phyloP scores from a whole-genome alignment of 2,329 filamentous ascomycete species.

The Grosmannia penicillata region DNA sequence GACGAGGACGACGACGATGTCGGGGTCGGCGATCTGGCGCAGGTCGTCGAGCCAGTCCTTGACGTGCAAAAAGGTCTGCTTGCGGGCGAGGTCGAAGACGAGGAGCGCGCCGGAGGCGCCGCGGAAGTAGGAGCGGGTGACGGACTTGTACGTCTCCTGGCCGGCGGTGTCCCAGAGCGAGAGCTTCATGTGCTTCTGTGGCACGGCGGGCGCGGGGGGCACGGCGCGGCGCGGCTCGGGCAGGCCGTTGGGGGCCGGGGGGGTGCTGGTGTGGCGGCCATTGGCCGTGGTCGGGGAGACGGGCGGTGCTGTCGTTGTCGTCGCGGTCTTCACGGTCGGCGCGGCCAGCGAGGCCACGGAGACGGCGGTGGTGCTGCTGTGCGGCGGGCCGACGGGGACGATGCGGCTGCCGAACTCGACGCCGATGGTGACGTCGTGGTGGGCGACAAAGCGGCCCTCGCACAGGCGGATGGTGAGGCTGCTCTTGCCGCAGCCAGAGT shows the following conservation, averaged over 20 bases:
- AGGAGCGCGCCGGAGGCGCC: constrained; percentile 59
- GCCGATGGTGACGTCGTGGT: constrained; percentile 94
- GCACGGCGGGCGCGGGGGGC: constrained; percentile 15
- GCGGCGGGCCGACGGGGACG: constrained; percentile 76
- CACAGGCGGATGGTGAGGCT: constrained; percentile 88
- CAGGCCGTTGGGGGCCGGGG: constrained; percentile 21
- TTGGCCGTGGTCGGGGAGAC: constrained; percentile 6
- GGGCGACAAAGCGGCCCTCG: constrained; percentile 85
- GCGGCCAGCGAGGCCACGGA: not conserved
- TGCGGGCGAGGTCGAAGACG: constrained; percentile 87
- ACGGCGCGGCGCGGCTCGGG: constrained; percentile 29
- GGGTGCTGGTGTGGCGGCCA: constrained; percentile 2
- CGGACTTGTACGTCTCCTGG: constrained; percentile 94
- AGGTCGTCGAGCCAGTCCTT: constrained; percentile 91
- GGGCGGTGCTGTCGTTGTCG: constrained; percentile 12
- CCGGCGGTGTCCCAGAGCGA: constrained; percentile 93
- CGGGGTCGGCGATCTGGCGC: constrained; percentile 85
- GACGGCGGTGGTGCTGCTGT: constrained; percentile 33
- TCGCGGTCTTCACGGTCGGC: not conserved
- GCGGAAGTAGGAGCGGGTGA: constrained; percentile 86
- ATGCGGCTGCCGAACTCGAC: constrained; percentile 93
- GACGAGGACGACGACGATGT: constrained; percentile 87
- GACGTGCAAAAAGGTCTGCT: constrained; percentile 72
- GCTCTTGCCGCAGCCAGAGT: constrained; percentile 92
- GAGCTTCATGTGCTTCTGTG: constrained; percentile 76